phyloP scores from a whole-genome alignment of 768 basidiomycete genomes.

The Trametopsis cervina region DNA sequence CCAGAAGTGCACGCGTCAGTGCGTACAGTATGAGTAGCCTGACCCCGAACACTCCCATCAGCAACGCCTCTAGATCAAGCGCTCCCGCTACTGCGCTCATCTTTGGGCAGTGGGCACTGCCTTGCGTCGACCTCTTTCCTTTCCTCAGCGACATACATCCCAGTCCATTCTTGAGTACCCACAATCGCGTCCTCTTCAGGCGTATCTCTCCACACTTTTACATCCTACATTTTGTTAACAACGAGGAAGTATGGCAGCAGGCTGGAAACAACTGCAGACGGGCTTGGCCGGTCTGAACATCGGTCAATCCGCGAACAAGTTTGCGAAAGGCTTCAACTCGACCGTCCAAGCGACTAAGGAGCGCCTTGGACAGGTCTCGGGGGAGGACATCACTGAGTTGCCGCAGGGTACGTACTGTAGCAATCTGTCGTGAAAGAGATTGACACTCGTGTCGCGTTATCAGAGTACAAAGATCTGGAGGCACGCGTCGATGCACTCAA shows the following conservation, averaged over 20 bases:
- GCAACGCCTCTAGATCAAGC: neutral
- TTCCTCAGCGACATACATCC: too few relatives aligned
- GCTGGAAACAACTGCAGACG: slow-evolving; percentile 64
- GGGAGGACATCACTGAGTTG: slow-evolving; percentile 92
- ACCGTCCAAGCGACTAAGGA: slow-evolving; percentile 85
- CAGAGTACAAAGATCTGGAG: slow-evolving; percentile 97
- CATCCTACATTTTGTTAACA: neutral
- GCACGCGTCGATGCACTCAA: slow-evolving; percentile 89
- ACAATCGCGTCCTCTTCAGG: too few relatives aligned
- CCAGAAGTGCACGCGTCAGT: slow-evolving; percentile 1
- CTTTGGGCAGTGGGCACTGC: too few relatives aligned
- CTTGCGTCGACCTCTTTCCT: slow-evolving; percentile 2
- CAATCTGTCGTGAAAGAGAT: neutral
- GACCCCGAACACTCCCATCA: slow-evolving; percentile 18
- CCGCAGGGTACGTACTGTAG: slow-evolving; percentile 56
- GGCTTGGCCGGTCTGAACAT: slow-evolving; percentile 62
- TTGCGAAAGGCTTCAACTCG: slow-evolving; percentile 75
- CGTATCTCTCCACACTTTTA: neutral
- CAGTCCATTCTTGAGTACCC: too few relatives aligned
- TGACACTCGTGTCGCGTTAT: neutral
- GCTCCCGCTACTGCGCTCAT: slow-evolving; percentile 4
- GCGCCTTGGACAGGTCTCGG: slow-evolving; percentile 79
- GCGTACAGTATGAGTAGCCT: slow-evolving; percentile 19
- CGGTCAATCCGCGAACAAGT: slow-evolving; percentile 65
- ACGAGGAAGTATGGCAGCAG: slow-evolving; percentile 11